Conservation (phyloP, 208 protist species). For the Acanthamoeba castellanii region DNA sequence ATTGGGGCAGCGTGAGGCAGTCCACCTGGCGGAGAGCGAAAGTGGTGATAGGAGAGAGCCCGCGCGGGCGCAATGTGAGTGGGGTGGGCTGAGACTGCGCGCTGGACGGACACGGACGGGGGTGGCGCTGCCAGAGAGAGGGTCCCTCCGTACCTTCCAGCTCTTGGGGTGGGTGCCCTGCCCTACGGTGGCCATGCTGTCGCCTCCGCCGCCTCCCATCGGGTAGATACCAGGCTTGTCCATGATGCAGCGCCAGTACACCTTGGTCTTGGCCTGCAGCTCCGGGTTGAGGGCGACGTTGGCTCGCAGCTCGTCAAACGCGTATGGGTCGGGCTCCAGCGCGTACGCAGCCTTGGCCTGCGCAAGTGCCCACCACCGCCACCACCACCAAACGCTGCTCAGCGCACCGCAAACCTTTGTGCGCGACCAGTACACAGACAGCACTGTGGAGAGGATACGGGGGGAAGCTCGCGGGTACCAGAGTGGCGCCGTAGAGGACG, state of each 20-base stretch:
- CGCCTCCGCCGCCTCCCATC: conserved; percentile 34
- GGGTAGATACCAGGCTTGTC: conserved; percentile 52
- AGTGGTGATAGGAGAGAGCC: background rate
- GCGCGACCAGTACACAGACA: background rate
- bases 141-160: conserved; percentile 38
- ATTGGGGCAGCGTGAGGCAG: conserved; percentile 29
- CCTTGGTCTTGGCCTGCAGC: background rate
- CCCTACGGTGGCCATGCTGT: conserved; percentile 46
- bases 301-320: conserved; percentile 47
- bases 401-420: no score
- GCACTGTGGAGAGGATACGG: background rate
- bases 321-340: conserved; percentile 54
- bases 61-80: background rate
- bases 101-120: no score
- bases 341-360: conserved; percentile 48
- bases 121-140: no score
- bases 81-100: background rate
- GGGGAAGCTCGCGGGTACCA: background rate
- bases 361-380: background rate
- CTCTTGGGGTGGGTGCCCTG: background rate
- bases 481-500: conserved; percentile 45
- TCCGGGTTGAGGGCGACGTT: conserved; percentile 57
- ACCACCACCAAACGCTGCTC: background rate
- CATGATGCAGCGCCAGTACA: conserved; percentile 58
- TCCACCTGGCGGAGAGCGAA: background rate